Evolutionary conservation across 345 rosid species (phyloP).

Genomic region (Arabidopsis thaliana): TAIR10.1 NC_003076.8:17392501-17393000

Average conservation of each 20-base stretch:
- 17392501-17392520: conserved; percentile 3
- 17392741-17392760: background rate
- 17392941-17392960: too few relatives aligned
- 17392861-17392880: too few relatives aligned
- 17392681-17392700: background rate
- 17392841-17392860: too few relatives aligned
- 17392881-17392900: too few relatives aligned
- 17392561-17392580: background rate
- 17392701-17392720: background rate
- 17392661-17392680: background rate
- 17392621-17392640: background rate
- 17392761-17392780: background rate
- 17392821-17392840: too few relatives aligned
- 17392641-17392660: background rate
- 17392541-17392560: background rate
- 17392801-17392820: too few relatives aligned
- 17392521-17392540: background rate
- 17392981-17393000: too few relatives aligned
- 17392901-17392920: too few relatives aligned
- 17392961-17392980: too few relatives aligned
- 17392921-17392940: too few relatives aligned
- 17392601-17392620: conserved; percentile 2
- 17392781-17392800: background rate
- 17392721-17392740: background rate
- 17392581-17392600: conserved; percentile 19